These are phyloP conservation scores for Malus sieversii DNA, from an alignment of 306 rosid species.

Conservation along the genomic window DNA sequence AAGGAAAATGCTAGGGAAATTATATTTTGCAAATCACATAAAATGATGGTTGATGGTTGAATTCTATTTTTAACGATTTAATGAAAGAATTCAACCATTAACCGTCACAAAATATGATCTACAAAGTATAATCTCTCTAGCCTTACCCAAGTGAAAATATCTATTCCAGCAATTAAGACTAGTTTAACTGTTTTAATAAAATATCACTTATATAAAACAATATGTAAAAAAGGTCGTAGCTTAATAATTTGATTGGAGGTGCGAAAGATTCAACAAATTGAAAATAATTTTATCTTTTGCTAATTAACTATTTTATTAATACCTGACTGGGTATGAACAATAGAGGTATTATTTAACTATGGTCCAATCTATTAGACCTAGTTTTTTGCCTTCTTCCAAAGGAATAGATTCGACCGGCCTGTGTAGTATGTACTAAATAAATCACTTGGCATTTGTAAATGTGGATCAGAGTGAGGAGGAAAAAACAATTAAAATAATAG, in stretches of 20 bases:
- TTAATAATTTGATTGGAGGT: background rate
- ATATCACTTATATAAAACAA: no score
- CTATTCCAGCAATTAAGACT: no score
- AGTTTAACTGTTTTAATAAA: no score
- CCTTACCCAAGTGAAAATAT: no score
- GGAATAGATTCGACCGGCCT: background rate
- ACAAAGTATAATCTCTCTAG: no score
- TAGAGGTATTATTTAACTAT: background rate
- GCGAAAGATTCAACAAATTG: background rate
- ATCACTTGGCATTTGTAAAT: background rate
- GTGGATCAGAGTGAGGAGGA: background rate
- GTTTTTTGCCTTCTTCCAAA: background rate
- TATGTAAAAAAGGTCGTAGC: background rate
- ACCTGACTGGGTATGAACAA: background rate
- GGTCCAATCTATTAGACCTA: background rate
- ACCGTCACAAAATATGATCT: no score
- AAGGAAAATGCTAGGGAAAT: no score
- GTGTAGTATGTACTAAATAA: background rate
- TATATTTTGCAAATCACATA: no score
- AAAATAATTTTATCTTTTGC: background rate
- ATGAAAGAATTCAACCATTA: no score
- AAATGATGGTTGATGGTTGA: no score
- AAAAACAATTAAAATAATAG: background rate
- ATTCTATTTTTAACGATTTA: no score
- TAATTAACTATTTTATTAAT: background rate